A percentile compares a stretch with the other conserved stretches of the same genome.
Conservation (phyloP, 2,329 filamentous ascomycete species). For the Taxawa tesnikishii region DNA sequence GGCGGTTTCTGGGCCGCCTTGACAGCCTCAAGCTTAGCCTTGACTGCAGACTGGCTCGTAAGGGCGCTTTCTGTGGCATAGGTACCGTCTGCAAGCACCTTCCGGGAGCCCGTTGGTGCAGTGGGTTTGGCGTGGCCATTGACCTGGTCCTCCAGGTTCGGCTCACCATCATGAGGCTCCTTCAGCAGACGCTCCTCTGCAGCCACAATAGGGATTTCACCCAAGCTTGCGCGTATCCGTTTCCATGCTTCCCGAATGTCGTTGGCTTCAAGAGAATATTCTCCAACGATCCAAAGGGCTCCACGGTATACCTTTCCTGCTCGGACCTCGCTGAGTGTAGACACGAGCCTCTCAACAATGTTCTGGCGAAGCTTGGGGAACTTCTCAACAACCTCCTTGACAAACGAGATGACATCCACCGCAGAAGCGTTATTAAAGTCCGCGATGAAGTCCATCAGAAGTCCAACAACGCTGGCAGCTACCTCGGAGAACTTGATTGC, state of each 20-base stretch:
- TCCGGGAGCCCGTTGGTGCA: slow-evolving; percentile 71
- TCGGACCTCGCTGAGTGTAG: slow-evolving; percentile 82
- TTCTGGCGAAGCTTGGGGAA: slow-evolving; percentile 81
- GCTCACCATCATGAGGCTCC: slow-evolving; percentile 57
- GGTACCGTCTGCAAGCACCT: slow-evolving; percentile 89
- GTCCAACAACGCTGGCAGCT: slow-evolving; percentile 86
- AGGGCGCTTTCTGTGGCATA: slow-evolving; percentile 95
- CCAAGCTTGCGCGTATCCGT: slow-evolving; percentile 80
- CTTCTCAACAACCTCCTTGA: slow-evolving; percentile 97
- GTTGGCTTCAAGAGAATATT: slow-evolving; percentile 87
- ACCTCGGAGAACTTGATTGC: slow-evolving; percentile 99
- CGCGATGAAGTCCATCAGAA: slow-evolving; percentile 97
- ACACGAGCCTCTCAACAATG: slow-evolving; percentile 79
- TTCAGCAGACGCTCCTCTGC: slow-evolving; percentile 89
- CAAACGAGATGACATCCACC: slow-evolving; percentile 94
- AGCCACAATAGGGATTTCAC: slow-evolving; percentile 91
- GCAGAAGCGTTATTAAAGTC: slow-evolving; percentile 97
- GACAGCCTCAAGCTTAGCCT: slow-evolving; percentile 87
- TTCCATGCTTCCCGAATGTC: slow-evolving; percentile 97
- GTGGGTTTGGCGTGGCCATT: slow-evolving; percentile 70
- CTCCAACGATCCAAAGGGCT: slow-evolving; percentile 93
- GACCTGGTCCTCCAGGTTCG: slow-evolving; percentile 55
- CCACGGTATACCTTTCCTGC: slow-evolving; percentile 96
- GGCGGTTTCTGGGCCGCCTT: slow-evolving; percentile 96
- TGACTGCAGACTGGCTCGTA: slow-evolving; percentile 80